Evolutionary conservation across 805 yeast species (phyloP), one percentile per base, ranked within the genome.

Genomic region (Metschnikowia gelsemii): DNA sequence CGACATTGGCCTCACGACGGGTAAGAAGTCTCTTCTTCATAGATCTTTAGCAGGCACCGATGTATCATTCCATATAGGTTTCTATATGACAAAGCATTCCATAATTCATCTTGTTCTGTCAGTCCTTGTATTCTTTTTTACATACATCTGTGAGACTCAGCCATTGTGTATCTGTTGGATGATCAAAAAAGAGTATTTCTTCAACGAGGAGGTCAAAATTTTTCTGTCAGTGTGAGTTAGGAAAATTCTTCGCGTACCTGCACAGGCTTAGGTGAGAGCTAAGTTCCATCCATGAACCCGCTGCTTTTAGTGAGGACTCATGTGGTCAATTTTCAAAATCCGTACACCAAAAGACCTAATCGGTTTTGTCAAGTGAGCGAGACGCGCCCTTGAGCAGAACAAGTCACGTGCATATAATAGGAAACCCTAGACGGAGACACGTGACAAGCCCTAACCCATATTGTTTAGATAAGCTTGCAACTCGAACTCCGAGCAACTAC

Each of bases 101-200:
- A 8, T 24, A 24, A 12, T 14, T 14, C 9, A 24, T 24, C 11
- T 12, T 4, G 11, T 14, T 5, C 12, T 12, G 27, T 5, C 11
- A 4, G 12, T 24, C 5, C 9, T 27, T n/a, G 11, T 27, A 18
- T 84, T 95, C 21, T 26, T 28, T 23, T 35, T 50, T 59, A 86
- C 96, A 75, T 87, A 87, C 96, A 84, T 88, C 96, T 87, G 79
- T 87, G 95, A 72, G 95, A 84, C 81, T 87, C 95, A 79, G 95
- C 89, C 96, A 87, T 87, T 76, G 72, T 79, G 58, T 49, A 49
- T 51, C 44, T 41, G 51, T 49, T 51, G 49, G 45, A 35, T 43
- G 49, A 21, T 32, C 38, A 40, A 40, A 46, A 40, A 40, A 49
- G 45, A 43, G 45, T 38, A 35, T 31, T 40, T 35, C 29, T 18